Evolutionary conservation across 306 rosid species (phyloP).

Genomic region (Acacia crassicarpa): DNA sequence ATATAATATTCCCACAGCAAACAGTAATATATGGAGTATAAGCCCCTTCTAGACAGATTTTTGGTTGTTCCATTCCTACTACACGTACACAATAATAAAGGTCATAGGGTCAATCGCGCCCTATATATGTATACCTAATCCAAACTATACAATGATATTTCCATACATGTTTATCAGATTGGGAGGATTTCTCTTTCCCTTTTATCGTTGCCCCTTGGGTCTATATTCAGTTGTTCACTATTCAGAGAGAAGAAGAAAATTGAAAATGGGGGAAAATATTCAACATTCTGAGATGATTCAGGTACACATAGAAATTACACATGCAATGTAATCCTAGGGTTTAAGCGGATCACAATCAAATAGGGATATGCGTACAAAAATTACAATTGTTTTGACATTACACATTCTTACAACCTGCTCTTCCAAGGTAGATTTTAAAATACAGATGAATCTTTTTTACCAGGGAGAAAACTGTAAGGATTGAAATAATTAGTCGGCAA

Average conservation of each 20-base stretch:
- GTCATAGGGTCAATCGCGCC: no score
- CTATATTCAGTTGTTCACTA: neutral
- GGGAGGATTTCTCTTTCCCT: no score
- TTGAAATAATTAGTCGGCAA: neutral
- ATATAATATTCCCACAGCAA: no score
- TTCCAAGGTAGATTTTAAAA: slow-evolving; percentile 13
- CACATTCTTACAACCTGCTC: slow-evolving; percentile 24
- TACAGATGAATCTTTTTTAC: slow-evolving; percentile 6
- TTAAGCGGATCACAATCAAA: neutral
- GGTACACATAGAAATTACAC: neutral
- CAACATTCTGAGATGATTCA: neutral
- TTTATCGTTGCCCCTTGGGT: neutral
- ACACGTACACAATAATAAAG: no score
- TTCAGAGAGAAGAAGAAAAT: no score
- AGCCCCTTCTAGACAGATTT: neutral
- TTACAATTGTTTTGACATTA: slow-evolving; percentile 15
- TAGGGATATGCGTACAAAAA: neutral
- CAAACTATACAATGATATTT: no score
- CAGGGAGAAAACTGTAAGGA: slow-evolving; percentile 1
- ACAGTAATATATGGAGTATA: neutral
- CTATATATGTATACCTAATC: no score
- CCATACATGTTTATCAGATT: no score
- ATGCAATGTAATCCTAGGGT: neutral
- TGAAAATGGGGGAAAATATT: neutral
- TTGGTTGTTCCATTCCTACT: no score